Percentiles rank a stretch among this genome's conserved stretches.
These are phyloP conservation scores for Platanthera zijinensis DNA, from an alignment of 106 monocot species.

Conservation along the genomic window DNA sequence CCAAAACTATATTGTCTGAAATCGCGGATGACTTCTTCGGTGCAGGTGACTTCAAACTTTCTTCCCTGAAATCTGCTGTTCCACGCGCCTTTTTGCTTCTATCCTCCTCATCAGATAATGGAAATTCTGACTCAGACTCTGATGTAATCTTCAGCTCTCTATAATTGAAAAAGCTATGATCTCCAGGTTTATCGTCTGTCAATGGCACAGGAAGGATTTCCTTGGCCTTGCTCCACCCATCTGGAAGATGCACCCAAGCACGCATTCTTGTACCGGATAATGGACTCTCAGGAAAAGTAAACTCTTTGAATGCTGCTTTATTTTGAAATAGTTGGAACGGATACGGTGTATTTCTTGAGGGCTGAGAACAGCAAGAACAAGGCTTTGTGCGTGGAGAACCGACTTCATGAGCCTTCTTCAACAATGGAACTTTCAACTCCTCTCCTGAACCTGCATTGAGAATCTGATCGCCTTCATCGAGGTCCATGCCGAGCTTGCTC, in stretches of 20 bases:
- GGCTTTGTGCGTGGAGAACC: conserved; percentile 1
- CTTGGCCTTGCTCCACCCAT: conserved; percentile 2
- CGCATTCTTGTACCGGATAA: conserved; percentile 1
- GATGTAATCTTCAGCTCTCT: conserved; percentile 32
- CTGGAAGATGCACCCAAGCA: not conserved
- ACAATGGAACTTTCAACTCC: conserved; percentile 15
- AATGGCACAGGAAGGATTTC: conserved; percentile 3
- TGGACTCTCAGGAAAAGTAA: conserved; percentile 11
- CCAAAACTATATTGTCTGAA: conserved; percentile 13
- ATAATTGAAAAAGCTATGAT: conserved; percentile 16
- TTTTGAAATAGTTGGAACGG: conserved; percentile 15
- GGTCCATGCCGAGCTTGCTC: conserved; percentile 19
- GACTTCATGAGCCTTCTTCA: conserved; percentile 15
- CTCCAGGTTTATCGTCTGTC: conserved; percentile 3
- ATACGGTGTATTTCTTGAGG: conserved; percentile 19
- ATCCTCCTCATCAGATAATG: conserved; percentile 25
- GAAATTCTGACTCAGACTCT: conserved; percentile 43
- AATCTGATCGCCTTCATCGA: not conserved
- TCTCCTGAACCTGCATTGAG: conserved; percentile 14
- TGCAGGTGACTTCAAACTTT: conserved; percentile 8
- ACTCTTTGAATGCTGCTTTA: conserved; percentile 14
- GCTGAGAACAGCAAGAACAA: conserved; percentile 51
- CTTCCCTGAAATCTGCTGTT: conserved; percentile 23
- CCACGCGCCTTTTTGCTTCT: not conserved
- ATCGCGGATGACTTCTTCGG: not conserved